Evolutionary conservation across 768 basidiomycete species (phyloP), one percentile per base, ranked within the genome.

Genomic region (Cantharellus anzutake): DNA sequence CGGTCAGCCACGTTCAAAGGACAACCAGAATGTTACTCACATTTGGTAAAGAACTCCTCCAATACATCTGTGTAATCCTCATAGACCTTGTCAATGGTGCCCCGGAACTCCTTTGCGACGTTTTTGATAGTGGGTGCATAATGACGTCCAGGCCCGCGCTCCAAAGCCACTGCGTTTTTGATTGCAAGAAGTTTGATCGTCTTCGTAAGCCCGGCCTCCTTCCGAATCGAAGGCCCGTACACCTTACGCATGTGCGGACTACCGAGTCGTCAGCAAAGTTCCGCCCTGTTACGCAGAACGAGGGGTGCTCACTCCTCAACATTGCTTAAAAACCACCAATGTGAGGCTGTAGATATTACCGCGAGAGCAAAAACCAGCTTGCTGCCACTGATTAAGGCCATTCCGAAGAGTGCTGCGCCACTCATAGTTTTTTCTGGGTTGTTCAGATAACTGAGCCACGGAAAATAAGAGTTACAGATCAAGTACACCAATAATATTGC

Each of bases 171-270:
- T 0, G 82, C 87, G 62, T 90, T 88, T 73, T 83, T 84, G 67
- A 77, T 82, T 2, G 92, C 92, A 5, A 93, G 89, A 61, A 78
- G 86, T 72, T 92, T 93, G 70, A 99, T 83, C n/a, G 97, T 93
- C 73, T 97, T 96, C 65, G 94, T 89, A 63, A 98, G 86, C 58
- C 96, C 96, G 1, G 93, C 94, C 61, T 98, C 94, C 71, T 92
- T 90, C 63, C 96, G 83, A 7, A 99, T 74, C 11, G 86, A 82
- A 66, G 93, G 82, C 2, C 96, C 94, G 69, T 99, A 99, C 20
- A 98, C 75, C 68, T 89, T 91, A 62, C 80, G 82, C 96, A 98
- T 98, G 71, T 98, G 96, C n/a, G 96, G 96, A 65, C 94, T 98
- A 59, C 51, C 0, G 14, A 60, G 42, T 42, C 3, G 38, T 39